These are phyloP conservation scores for Penicillium fimorum DNA, from an alignment of 495 filamentous ascomycete species.

Conservation along the genomic window DNA sequence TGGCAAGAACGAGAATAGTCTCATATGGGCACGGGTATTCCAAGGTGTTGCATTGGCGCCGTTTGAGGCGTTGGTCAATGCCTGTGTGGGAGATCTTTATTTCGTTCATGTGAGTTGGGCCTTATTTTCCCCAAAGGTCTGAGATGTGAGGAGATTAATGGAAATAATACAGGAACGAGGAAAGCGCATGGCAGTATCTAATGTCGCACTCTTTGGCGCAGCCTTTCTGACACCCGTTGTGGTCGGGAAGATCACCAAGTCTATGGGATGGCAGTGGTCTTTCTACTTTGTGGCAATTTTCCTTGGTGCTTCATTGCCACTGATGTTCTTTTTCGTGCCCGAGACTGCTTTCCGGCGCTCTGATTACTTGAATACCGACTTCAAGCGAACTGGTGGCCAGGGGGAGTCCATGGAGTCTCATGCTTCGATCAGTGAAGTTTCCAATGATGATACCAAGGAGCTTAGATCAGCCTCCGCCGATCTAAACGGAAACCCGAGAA, in stretches of 20 bases:
- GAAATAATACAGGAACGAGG: slow-evolving; percentile 61
- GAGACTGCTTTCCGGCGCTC: slow-evolving; percentile 78
- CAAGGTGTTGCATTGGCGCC: slow-evolving; percentile 75
- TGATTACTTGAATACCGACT: slow-evolving; percentile 61
- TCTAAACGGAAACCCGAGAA: slow-evolving; percentile 8
- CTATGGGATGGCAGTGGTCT: slow-evolving; percentile 74
- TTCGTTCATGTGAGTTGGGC: slow-evolving; percentile 65
- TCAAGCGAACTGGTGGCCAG: slow-evolving; percentile 27
- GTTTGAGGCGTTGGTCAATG: slow-evolving; percentile 76
- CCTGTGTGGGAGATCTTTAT: slow-evolving; percentile 73
- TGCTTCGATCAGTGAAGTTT: slow-evolving; percentile 4
- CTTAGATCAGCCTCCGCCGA: slow-evolving; percentile 7
- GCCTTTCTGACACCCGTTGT: slow-evolving; percentile 90
- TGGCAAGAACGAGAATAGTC: slow-evolving; percentile 60
- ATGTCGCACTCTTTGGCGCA: slow-evolving; percentile 85
- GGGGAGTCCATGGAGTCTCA: slow-evolving; percentile 18
- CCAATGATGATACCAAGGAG: slow-evolving; percentile 19
- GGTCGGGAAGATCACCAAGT: slow-evolving; percentile 78
- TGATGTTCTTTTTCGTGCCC: slow-evolving; percentile 75
- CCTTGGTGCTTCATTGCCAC: slow-evolving; percentile 59
- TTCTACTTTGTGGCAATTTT: slow-evolving; percentile 72
- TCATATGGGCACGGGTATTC: slow-evolving; percentile 73
- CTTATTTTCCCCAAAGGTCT: not conserved
- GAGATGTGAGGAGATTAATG: slow-evolving; percentile 8
- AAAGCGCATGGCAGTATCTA: slow-evolving; percentile 85